Percentiles rank a stretch among this genome's conserved stretches.
Evolutionary conservation across 345 rosid species (phyloP).

Genomic region (Citropsis articulata): DNA sequence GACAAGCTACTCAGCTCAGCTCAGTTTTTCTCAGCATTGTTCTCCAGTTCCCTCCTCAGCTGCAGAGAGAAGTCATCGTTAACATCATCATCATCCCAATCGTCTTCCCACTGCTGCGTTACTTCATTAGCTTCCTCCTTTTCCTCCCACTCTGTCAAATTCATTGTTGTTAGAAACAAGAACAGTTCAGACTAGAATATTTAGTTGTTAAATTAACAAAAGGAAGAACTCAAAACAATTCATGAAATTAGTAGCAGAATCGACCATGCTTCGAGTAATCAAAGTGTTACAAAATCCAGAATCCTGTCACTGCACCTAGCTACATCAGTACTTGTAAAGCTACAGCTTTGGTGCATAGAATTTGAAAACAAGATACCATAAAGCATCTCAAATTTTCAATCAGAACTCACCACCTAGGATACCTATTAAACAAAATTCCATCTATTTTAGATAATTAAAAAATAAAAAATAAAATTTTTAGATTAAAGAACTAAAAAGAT

Average conservation of each 20-base stretch:
- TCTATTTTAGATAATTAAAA: too few species aligned
- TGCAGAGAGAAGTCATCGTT: conserved; percentile 88
- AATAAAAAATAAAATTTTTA: too few species aligned
- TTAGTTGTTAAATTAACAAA: background rate
- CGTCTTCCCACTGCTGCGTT: conserved; percentile 93
- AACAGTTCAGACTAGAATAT: background rate
- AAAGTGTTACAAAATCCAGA: background rate
- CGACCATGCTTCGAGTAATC: background rate
- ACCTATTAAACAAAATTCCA: background rate
- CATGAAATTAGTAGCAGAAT: background rate
- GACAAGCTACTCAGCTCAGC: background rate
- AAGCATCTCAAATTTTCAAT: background rate
- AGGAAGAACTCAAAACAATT: background rate
- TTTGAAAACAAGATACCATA: background rate
- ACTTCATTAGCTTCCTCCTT: conserved; percentile 76
- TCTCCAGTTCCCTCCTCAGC: conserved; percentile 81
- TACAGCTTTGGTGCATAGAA: background rate
- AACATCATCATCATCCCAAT: conserved; percentile 96
- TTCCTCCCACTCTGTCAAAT: conserved; percentile 60
- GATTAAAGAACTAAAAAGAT: background rate
- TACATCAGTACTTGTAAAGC: background rate
- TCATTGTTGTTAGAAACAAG: background rate
- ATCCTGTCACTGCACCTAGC: background rate
- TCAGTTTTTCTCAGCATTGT: conserved; percentile 47
- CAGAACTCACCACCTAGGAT: background rate